Percentiles rank a stretch among this genome's conserved stretches.
Conservation (phyloP, 805 yeast genomes). For the Candida ulmi region DNA sequence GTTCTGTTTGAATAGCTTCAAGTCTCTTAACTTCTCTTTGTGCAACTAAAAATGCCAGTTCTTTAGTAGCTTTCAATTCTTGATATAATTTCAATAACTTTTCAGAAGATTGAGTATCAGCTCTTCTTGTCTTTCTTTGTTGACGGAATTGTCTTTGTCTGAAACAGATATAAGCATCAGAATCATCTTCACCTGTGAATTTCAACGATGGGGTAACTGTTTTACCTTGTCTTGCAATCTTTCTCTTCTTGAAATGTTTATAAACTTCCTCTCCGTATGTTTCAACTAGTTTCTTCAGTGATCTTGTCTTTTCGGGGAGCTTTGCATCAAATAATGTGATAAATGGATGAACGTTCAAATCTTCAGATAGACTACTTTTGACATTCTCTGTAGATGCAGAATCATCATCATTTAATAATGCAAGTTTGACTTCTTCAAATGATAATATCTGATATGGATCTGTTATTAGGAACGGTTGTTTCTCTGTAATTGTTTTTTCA, state of each 20-base stretch:
- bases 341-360: conserved; percentile 49
- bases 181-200: conserved; percentile 84
- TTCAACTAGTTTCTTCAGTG: conserved; percentile 43
- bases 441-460: conserved; percentile 75
- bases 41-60: conserved; percentile 61
- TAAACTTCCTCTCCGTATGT: conserved; percentile 64
- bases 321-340: conserved; percentile 49
- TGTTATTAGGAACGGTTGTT: conserved; percentile 83
- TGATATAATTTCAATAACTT: conserved; percentile 66
- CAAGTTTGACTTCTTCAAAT: conserved; percentile 60
- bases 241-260: conserved; percentile 75
- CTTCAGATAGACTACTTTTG: conserved; percentile 50
- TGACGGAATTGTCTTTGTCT: conserved; percentile 93
- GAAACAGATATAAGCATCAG: conserved; percentile 93
- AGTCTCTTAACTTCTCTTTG: conserved; percentile 65
- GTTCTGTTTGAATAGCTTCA: conserved; percentile 57
- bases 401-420: conserved; percentile 37
- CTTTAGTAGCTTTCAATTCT: conserved; percentile 73
- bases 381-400: conserved; percentile 48
- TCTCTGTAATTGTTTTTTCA: conserved; percentile 68
- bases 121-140: conserved; percentile 92
- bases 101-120: conserved; percentile 87
- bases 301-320: conserved; percentile 33
- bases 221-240: conserved; percentile 64
- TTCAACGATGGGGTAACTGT: conserved; percentile 68